Evolutionary conservation across 73 alveolate genomes (phyloP).

Genomic region (Stentor roeselii): DNA sequence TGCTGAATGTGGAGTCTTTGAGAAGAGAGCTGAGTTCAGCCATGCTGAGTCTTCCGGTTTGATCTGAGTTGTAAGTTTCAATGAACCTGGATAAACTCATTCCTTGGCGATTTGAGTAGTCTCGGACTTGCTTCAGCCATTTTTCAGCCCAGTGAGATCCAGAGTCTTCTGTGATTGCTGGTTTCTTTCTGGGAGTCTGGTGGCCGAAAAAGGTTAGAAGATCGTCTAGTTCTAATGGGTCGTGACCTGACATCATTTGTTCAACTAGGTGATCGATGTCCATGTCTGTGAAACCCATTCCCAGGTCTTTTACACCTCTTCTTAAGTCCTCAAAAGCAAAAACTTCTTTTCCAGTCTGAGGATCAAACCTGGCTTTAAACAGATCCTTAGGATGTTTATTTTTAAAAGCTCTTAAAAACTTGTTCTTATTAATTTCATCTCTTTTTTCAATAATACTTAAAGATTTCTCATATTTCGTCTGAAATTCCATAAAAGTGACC

Average conservation of each 20-base stretch:
- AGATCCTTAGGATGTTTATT: neutral
- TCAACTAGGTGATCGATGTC: neutral
- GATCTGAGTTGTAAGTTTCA: neutral
- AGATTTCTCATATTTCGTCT: neutral
- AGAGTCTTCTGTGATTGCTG: neutral
- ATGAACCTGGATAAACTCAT: neutral
- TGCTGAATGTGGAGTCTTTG: neutral
- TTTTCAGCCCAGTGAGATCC: slow-evolving; percentile 22
- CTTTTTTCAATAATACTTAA: slow-evolving; percentile 6
- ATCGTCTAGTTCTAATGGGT: neutral
- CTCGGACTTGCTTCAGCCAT: neutral
- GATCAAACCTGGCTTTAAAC: neutral
- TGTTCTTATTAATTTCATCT: neutral
- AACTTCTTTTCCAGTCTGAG: neutral
- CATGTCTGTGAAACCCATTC: neutral
- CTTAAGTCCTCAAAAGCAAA: neutral
- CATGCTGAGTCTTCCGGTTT: slow-evolving; percentile 13
- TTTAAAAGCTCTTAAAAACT: neutral
- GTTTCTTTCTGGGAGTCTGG: neutral
- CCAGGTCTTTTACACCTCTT: neutral
- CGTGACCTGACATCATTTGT: neutral
- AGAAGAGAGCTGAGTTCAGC: neutral
- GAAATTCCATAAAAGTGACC: slow-evolving; percentile 14
- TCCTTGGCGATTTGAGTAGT: neutral
- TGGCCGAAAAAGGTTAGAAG: neutral